phyloP scores from a whole-genome alignment of 306 rosid genomes.

The Prunus dulcis region DNA sequence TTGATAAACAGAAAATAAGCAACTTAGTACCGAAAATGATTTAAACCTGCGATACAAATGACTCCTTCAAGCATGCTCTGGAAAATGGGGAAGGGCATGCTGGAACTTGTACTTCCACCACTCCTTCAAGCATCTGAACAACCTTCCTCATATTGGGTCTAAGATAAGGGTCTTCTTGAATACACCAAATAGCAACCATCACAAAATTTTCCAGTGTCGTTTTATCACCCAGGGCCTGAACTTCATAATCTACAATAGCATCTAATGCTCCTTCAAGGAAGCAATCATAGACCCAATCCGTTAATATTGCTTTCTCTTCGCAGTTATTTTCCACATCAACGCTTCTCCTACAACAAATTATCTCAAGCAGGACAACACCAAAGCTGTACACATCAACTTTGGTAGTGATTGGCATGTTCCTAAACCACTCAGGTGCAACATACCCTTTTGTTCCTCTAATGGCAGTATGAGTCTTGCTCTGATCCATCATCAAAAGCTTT shows the following conservation, averaged over 20 bases:
- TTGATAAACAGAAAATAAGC: background rate
- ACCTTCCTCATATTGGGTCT: conserved; percentile 36
- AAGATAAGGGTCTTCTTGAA: conserved; percentile 27
- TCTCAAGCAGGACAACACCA: conserved; percentile 34
- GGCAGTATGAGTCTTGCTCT: conserved; percentile 33
- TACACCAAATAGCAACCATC: conserved; percentile 32
- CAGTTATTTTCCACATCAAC: background rate
- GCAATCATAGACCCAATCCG: conserved; percentile 28
- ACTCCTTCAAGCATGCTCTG: background rate
- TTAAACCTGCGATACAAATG: background rate
- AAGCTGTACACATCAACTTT: conserved; percentile 42
- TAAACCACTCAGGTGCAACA: conserved; percentile 50
- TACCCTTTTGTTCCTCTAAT: conserved; percentile 50
- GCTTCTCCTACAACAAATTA: conserved; percentile 34
- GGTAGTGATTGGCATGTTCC: conserved; percentile 27
- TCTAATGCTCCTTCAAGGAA: background rate
- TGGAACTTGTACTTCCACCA: conserved; percentile 29
- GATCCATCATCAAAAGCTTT: conserved; percentile 35
- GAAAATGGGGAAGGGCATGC: conserved; percentile 29
- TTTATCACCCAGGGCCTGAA: conserved; percentile 5
- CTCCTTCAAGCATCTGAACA: conserved; percentile 40
- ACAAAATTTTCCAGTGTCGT: conserved; percentile 8
- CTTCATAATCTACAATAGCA: conserved; percentile 4
- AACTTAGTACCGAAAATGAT: background rate
- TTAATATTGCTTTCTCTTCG: conserved; percentile 1